phyloP scores from a whole-genome alignment of 2,329 filamentous ascomycete genomes.

The Cladobotryum mycophilum region DNA sequence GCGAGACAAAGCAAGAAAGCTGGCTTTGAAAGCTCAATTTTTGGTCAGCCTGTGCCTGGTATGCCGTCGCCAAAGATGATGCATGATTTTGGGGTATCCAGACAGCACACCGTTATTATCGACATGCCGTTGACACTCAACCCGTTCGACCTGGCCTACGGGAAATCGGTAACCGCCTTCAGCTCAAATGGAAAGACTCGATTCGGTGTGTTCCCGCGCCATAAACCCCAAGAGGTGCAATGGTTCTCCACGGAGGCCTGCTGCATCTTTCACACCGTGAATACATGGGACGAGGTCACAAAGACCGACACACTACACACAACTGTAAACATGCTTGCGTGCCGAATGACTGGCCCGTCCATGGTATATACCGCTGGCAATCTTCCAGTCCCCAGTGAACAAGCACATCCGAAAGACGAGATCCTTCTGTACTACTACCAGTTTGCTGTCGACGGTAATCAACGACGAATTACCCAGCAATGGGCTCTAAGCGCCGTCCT shows the following conservation, averaged over 20 bases:
- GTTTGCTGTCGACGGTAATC: constrained; percentile 38
- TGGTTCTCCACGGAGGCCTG: constrained; percentile 66
- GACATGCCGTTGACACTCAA: constrained; percentile 62
- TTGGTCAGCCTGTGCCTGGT: constrained; percentile 54
- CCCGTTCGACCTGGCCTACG: constrained; percentile 52
- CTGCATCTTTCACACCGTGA: constrained; percentile 67
- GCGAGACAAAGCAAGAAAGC: constrained; percentile 17
- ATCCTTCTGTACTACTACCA: constrained; percentile 65
- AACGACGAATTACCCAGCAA: constrained; percentile 48
- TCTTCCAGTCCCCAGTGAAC: constrained; percentile 43
- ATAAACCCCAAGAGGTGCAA: constrained; percentile 47
- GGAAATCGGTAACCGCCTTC: constrained; percentile 53
- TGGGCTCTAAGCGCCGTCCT: constrained; percentile 59
- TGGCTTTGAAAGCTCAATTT: constrained; percentile 22
- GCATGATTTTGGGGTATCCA: constrained; percentile 68
- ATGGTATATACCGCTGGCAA: constrained; percentile 61
- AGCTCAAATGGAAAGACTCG: constrained; percentile 51
- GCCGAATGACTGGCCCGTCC: constrained; percentile 59
- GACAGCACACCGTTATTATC: constrained; percentile 57
- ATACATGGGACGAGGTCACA: constrained; percentile 52
- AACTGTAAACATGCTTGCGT: constrained; percentile 56
- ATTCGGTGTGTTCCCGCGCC: constrained; percentile 62
- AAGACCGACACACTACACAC: accelerated
- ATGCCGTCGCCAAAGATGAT: constrained; percentile 63
- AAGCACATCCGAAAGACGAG: constrained; percentile 45